phyloP scores from a whole-genome alignment of 331 rosid species.

The Pyracantha coccinea region DNA sequence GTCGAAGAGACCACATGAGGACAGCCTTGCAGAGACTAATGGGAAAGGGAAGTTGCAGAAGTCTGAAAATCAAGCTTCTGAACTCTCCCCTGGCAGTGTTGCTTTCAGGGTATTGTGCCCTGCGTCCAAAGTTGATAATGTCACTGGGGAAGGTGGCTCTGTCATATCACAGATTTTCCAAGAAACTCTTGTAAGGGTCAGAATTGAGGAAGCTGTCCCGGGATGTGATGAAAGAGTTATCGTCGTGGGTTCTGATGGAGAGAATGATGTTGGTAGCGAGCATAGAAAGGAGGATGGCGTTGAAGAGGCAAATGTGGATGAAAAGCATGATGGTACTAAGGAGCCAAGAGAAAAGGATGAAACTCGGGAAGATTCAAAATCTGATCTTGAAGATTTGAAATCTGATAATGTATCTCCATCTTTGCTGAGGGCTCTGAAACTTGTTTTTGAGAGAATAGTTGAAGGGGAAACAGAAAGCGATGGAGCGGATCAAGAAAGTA shows the following conservation, averaged over 20 bases:
- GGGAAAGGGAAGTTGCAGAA: slow-evolving; percentile 67
- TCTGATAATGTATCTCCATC: slow-evolving; percentile 20
- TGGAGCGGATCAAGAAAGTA: slow-evolving; percentile 38
- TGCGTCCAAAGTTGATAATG: slow-evolving; percentile 38
- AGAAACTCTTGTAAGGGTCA: slow-evolving; percentile 55
- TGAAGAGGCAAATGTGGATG: slow-evolving; percentile 32
- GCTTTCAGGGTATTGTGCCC: slow-evolving; percentile 65
- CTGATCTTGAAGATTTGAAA: not conserved
- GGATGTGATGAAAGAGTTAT: slow-evolving; percentile 79
- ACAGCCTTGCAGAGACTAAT: slow-evolving; percentile 25
- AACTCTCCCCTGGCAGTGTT: slow-evolving; percentile 24
- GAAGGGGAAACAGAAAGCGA: slow-evolving; percentile 42
- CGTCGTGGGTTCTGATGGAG: slow-evolving; percentile 48
- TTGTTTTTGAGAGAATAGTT: slow-evolving; percentile 57
- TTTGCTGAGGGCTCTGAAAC: slow-evolving; percentile 50
- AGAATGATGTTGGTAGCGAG: slow-evolving; percentile 11
- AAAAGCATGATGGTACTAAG: slow-evolving; percentile 22
- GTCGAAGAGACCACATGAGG: slow-evolving; percentile 62
- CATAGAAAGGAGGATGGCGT: slow-evolving; percentile 28
- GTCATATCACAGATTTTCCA: slow-evolving; percentile 51
- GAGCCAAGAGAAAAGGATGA: slow-evolving; percentile 22
- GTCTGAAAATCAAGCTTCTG: slow-evolving; percentile 22
- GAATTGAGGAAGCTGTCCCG: slow-evolving; percentile 56
- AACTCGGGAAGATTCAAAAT: slow-evolving; percentile 28
- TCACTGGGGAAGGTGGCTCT: slow-evolving; percentile 62